A percentile compares a stretch with the other conserved stretches of the same genome.
phyloP scores from a whole-genome alignment of 1,284 basidiomycete species.

The Tremellales sp. region DNA sequence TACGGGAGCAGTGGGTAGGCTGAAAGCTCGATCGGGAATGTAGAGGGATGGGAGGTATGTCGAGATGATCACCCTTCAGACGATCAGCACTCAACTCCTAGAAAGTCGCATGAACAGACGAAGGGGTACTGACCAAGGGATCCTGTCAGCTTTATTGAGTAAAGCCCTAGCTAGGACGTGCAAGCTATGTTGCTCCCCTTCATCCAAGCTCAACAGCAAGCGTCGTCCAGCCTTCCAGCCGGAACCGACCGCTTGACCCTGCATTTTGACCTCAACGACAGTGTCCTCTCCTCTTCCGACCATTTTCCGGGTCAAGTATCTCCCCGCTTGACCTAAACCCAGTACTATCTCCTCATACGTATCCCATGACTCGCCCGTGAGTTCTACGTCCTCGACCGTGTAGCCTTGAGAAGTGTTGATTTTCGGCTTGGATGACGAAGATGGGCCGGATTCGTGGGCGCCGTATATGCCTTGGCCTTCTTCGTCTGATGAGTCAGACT shows the following conservation, averaged over 20 bases:
- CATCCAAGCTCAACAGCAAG: slow-evolving; percentile 8
- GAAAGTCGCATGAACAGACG: background rate
- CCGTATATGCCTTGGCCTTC: slow-evolving; percentile 41
- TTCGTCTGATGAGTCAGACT: slow-evolving; percentile 46
- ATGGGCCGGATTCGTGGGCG: slow-evolving; percentile 3
- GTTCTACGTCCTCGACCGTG: slow-evolving; percentile 8
- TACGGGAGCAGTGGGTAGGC: slow-evolving; percentile 19
- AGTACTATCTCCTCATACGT: slow-evolving; percentile 14
- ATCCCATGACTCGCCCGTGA: slow-evolving; percentile 3
- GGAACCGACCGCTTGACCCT: slow-evolving; percentile 7
- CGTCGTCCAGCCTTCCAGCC: slow-evolving; percentile 10
- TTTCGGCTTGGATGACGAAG: background rate
- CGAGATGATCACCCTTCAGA: slow-evolving; percentile 31
- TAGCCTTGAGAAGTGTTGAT: background rate
- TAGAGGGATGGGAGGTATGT: slow-evolving; percentile 42
- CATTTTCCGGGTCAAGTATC: slow-evolving; percentile 20
- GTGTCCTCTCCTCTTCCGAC: slow-evolving; percentile 4
- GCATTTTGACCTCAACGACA: slow-evolving; percentile 9
- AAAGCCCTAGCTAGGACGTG: background rate
- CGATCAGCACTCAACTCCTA: background rate
- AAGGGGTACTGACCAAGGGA: background rate
- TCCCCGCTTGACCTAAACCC: slow-evolving; percentile 34
- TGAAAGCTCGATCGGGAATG: slow-evolving; percentile 21
- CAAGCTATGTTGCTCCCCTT: slow-evolving; percentile 2
- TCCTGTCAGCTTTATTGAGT: slow-evolving; percentile 3